Base-by-base conservation (phyloP, 1,284 basidiomycete species). In the Puccinia novopanici region DNA sequence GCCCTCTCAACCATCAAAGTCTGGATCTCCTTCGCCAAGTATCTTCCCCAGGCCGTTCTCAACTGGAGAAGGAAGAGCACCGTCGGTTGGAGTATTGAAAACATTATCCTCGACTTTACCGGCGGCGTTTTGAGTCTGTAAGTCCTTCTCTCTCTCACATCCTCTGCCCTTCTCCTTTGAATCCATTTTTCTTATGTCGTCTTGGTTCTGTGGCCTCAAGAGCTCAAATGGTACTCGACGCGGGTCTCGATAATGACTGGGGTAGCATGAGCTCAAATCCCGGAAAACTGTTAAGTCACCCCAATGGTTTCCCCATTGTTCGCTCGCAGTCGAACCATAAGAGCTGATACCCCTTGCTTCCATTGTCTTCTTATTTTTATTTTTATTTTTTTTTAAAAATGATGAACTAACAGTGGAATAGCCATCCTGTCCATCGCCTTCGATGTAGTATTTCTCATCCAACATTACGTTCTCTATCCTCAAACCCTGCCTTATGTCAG, bases 1-100 rank as follows among this genome's bases (percentile, higher is more conserved):
- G 52, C 76, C 42, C 81, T 81, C 9, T 71, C 82, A 2, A 59
- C 81, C 2, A 76, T 87, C n/a, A 90, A 93, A 45, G 65, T 78
- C 30, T 78, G 54, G 45, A 72, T 79, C 42, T 71, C 77, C 9
- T 71, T 79, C 55, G 40, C 57, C 24, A 79, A 79, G 42, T 79
- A 79, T 63, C n/a, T 79, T 1, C 77, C 77, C 45, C 77, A 79
- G 24, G 77, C 67, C 10, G 50, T 40, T 19, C 57, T 79, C 6
- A 79, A 79, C 45, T 79, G 65, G 48, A 59, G 45, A 37, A 37
- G 77, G 5, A 48, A 79, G 37, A 71, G 67, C 17, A 79, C 77
- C 4, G 27, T 63, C 13, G 77, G 77, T 4, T 79, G 77, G 77
- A 71, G 67, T 45, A 79, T 79, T 71, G 67, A 57, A 55, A 82